A percentile compares a stretch with the other conserved stretches of the same genome.
phyloP scores from a whole-genome alignment of 495 filamentous ascomycete species.

The Podospora sp. region DNA sequence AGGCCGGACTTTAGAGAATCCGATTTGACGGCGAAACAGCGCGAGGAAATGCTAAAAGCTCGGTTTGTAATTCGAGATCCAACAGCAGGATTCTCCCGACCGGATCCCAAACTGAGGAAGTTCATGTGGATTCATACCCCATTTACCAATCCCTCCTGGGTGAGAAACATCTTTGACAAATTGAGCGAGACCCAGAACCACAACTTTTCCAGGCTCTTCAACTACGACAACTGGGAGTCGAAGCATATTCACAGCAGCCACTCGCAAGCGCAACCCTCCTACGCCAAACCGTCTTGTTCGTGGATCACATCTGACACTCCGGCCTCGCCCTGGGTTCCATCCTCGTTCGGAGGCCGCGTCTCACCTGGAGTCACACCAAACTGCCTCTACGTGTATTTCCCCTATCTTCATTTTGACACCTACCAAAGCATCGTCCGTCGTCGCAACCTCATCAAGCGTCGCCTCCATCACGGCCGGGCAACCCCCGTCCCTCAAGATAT shows the following conservation, averaged over 20 bases:
- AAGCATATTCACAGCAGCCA: constrained; percentile 51
- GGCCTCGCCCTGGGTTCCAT: constrained; percentile 35
- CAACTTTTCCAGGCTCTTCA: constrained; percentile 50
- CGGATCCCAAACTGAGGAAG: constrained; percentile 44
- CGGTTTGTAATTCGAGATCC: constrained; percentile 30
- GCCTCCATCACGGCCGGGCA: constrained; percentile 59
- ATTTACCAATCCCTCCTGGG: constrained; percentile 68
- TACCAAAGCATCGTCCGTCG: constrained; percentile 62
- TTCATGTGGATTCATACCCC: constrained; percentile 70
- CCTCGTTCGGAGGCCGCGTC: constrained; percentile 24
- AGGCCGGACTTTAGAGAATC: constrained; percentile 19
- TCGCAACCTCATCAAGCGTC: constrained; percentile 58
- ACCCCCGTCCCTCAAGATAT: constrained; percentile 59
- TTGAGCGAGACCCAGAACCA: constrained; percentile 37
- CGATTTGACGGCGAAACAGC: constrained; percentile 25
- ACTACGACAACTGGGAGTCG: constrained; percentile 51
- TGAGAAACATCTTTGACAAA: constrained; percentile 51
- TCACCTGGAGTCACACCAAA: constrained; percentile 45
- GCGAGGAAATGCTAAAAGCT: constrained; percentile 26
- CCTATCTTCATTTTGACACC: constrained; percentile 68
- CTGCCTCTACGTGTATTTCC: constrained; percentile 49
- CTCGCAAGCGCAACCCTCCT: constrained; percentile 50
- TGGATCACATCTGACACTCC: constrained; percentile 48
- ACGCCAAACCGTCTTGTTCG: constrained; percentile 47
- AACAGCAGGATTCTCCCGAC: constrained; percentile 44